These are phyloP conservation scores for Sugiyamaella xylanicola DNA, from an alignment of 1,139 yeast species.

Conservation along the genomic window DNA sequence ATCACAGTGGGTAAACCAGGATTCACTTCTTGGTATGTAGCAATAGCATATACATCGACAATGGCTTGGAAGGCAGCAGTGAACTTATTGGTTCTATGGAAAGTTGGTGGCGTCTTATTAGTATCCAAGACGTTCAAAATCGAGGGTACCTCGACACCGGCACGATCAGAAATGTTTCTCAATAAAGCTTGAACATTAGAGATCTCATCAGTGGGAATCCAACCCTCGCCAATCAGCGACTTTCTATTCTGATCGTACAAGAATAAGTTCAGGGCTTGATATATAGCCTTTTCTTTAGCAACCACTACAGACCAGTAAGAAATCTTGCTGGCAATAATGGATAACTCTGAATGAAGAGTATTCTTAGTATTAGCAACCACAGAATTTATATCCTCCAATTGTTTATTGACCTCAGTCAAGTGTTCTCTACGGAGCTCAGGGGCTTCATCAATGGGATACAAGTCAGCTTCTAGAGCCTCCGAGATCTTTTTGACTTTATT, in stretches of 20 bases:
- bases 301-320: slow-evolving; percentile 67
- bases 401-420: slow-evolving; percentile 58
- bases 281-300: slow-evolving; percentile 72
- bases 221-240: slow-evolving; percentile 95
- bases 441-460: slow-evolving; percentile 69
- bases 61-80: slow-evolving; percentile 90
- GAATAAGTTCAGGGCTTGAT: slow-evolving; percentile 74
- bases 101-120: slow-evolving; percentile 89
- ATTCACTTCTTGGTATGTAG: slow-evolving; percentile 91
- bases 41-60: slow-evolving; percentile 93
- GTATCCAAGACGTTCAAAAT: slow-evolving; percentile 82
- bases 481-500: slow-evolving; percentile 72
- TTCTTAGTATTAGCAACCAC: slow-evolving; percentile 72
- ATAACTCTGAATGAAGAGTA: slow-evolving; percentile 72
- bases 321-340: slow-evolving; percentile 72
- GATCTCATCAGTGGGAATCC: slow-evolving; percentile 73
- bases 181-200: slow-evolving; percentile 50
- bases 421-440: slow-evolving; percentile 58
- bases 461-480: slow-evolving; percentile 78
- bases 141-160: slow-evolving; percentile 64
- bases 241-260: slow-evolving; percentile 83
- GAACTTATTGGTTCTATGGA: slow-evolving; percentile 86
- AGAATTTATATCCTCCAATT: slow-evolving; percentile 62
- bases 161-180: slow-evolving; percentile 57
- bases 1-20: slow-evolving; percentile 94